Conservation (phyloP, 2,329 filamentous ascomycete species). For the Apiospora hydei region DNA sequence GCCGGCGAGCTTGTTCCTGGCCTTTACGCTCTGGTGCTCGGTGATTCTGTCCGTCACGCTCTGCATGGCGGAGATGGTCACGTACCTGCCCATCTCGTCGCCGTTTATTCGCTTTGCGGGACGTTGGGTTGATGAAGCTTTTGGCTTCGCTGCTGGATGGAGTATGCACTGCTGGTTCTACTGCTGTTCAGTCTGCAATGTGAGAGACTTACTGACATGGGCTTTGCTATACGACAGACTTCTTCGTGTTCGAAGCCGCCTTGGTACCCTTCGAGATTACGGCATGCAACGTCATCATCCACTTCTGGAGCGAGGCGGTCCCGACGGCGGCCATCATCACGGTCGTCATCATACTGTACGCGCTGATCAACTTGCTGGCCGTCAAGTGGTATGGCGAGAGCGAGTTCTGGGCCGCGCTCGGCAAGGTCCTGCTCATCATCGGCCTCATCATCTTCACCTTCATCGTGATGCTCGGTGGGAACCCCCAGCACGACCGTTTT, state of each 20-base stretch:
- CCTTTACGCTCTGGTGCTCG: slow-evolving; percentile 68
- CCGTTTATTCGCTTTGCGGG: slow-evolving; percentile 82
- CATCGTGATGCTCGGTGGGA: slow-evolving; percentile 83
- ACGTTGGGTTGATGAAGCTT: slow-evolving; percentile 77
- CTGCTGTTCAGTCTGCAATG: no score
- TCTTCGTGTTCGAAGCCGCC: slow-evolving; percentile 73
- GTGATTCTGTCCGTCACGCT: slow-evolving; percentile 67
- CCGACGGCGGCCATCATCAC: slow-evolving; percentile 68
- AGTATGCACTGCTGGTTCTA: slow-evolving; percentile 39
- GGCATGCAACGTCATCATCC: slow-evolving; percentile 68
- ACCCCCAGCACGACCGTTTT: slow-evolving; percentile 74
- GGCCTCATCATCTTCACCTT: slow-evolving; percentile 80
- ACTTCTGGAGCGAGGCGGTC: slow-evolving; percentile 68
- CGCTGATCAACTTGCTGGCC: slow-evolving; percentile 72
- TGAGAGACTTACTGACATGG: neutral
- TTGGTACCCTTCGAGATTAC: slow-evolving; percentile 74
- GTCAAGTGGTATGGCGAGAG: slow-evolving; percentile 79
- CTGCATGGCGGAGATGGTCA: slow-evolving; percentile 78
- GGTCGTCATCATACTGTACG: slow-evolving; percentile 61
- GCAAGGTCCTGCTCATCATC: slow-evolving; percentile 75
- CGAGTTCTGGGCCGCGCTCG: slow-evolving; percentile 77
- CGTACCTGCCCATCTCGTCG: slow-evolving; percentile 77
- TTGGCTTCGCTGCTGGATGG: slow-evolving; percentile 76
- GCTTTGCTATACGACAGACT: slow-evolving; percentile 48
- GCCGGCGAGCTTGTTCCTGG: slow-evolving; percentile 64